Conservation (phyloP, 805 yeast species). For the Candida pini region DNA sequence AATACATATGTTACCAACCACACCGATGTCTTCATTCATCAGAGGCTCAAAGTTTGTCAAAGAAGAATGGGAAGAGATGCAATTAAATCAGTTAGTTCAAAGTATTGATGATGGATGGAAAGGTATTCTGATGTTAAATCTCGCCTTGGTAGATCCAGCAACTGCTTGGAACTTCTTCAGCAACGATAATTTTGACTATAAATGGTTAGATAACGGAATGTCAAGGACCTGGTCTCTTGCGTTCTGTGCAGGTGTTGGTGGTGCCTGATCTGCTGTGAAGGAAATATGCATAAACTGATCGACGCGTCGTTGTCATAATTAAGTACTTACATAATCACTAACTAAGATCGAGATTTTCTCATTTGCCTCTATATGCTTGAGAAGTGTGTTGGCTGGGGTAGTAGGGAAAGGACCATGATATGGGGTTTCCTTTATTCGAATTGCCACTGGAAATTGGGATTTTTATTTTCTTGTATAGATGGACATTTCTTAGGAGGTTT, state of each 20-base stretch:
- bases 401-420: no score
- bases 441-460: no score
- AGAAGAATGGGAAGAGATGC: slow-evolving; percentile 36
- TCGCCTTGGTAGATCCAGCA: slow-evolving; percentile 39
- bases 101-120: slow-evolving; percentile 56
- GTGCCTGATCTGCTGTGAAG: slow-evolving; percentile 5
- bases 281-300: background rate
- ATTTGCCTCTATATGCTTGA: no score
- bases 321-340: no score
- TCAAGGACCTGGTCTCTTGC: slow-evolving; percentile 60
- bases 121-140: slow-evolving; percentile 45
- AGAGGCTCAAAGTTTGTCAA: slow-evolving; percentile 45
- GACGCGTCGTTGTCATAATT: no score
- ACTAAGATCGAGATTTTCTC: no score
- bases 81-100: slow-evolving; percentile 30
- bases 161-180: slow-evolving; percentile 39
- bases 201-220: slow-evolving; percentile 55
- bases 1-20: slow-evolving; percentile 71
- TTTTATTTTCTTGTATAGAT: no score
- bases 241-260: slow-evolving; percentile 47
- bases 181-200: slow-evolving; percentile 24
- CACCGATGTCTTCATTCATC: slow-evolving; percentile 54
- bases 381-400: no score
- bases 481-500: no score
- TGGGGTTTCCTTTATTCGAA: no score